Evolutionary conservation across 306 rosid species (phyloP).

Genomic region (Cucurbita pepo): DNA sequence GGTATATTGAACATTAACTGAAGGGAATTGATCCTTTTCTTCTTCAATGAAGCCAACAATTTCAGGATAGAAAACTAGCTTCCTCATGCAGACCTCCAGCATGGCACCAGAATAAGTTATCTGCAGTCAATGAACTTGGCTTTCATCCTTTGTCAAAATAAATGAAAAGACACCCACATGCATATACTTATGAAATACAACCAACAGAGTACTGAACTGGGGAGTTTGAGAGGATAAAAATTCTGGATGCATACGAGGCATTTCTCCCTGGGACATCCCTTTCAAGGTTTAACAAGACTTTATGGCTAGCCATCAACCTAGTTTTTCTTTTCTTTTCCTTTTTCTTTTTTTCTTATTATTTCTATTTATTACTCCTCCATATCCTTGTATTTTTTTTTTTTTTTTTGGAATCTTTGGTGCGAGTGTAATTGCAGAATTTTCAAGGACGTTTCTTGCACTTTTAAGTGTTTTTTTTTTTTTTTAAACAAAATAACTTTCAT

Average conservation of each 20-base stretch:
- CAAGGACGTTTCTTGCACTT: neutral
- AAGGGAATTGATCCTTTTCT: conserved; percentile 59
- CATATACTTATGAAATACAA: conserved; percentile 4
- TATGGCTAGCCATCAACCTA: neutral
- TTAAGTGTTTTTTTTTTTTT: too few relatives aligned
- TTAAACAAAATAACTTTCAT: too few relatives aligned
- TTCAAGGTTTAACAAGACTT: neutral
- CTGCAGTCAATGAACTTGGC: conserved; percentile 20
- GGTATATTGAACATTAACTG: conserved; percentile 55
- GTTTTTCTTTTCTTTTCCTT: too few relatives aligned
- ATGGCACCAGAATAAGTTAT: conserved; percentile 66
- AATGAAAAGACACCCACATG: neutral
- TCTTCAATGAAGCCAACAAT: conserved; percentile 87
- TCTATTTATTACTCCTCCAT: too few relatives aligned
- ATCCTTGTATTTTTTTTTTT: neutral
- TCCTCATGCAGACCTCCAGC: conserved; percentile 91
- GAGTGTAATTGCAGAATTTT: neutral
- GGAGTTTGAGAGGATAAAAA: neutral
- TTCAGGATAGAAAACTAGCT: conserved; percentile 90
- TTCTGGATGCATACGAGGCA: neutral
- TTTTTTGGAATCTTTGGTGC: neutral
- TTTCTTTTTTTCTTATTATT: too few relatives aligned
- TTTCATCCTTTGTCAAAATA: neutral
- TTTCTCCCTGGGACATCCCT: neutral
- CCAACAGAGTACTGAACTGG: neutral